These are phyloP conservation scores for Pseudocercospora cruenta DNA, from an alignment of 2,329 filamentous ascomycete species.

Conservation along the genomic window DNA sequence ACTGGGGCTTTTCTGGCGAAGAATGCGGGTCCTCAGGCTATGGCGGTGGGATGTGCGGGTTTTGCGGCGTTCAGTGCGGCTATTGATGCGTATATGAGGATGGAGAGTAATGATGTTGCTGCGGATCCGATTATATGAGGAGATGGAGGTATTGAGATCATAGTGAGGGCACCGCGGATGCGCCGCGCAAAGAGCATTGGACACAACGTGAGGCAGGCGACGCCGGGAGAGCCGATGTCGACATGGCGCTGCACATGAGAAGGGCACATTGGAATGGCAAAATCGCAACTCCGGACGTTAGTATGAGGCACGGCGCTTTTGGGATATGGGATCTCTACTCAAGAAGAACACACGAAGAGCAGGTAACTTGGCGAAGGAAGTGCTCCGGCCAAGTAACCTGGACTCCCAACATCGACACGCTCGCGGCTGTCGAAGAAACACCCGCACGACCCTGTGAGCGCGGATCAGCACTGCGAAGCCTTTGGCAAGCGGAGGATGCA, in stretches of 20 bases:
- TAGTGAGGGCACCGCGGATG: not conserved
- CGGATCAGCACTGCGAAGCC: not conserved
- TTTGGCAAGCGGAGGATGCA: not conserved
- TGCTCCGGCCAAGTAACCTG: not conserved
- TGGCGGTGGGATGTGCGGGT: slow-evolving; percentile 82
- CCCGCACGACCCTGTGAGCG: not conserved
- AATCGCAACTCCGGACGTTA: not conserved
- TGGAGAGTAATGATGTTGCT: slow-evolving; percentile 55
- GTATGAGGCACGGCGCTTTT: not conserved
- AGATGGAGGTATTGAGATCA: not conserved
- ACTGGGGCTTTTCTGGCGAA: slow-evolving; percentile 87
- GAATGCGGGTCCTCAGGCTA: slow-evolving; percentile 86
- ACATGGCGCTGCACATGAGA: not conserved
- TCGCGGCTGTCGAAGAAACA: not conserved
- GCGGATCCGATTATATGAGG: slow-evolving; percentile 42
- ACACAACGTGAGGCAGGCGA: not conserved
- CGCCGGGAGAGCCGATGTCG: not conserved
- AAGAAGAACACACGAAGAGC: not conserved
- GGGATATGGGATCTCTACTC: not conserved
- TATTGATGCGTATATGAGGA: slow-evolving; percentile 89
- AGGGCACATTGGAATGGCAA: not conserved
- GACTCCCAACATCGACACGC: not conserved
- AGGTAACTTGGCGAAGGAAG: not conserved
- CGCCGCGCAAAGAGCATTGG: not conserved
- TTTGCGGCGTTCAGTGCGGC: slow-evolving; percentile 92